Evolutionary conservation across 768 basidiomycete species (phyloP).

Genomic region (Obba rivulosa): DNA sequence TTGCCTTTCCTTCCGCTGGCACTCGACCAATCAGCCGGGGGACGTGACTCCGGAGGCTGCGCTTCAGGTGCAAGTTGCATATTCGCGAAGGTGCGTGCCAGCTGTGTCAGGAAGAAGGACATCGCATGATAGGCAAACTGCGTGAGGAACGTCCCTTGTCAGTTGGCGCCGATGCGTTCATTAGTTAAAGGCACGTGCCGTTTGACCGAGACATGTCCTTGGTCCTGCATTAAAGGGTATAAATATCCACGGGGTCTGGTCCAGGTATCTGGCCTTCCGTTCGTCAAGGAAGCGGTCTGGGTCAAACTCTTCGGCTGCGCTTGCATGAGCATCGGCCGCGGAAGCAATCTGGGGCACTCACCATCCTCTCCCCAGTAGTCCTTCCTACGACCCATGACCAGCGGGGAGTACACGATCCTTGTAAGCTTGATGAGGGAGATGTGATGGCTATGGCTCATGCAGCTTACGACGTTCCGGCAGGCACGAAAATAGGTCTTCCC

Average conservation of each 20-base stretch:
- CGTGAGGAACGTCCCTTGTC: not conserved
- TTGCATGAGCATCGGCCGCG: constrained; percentile 24
- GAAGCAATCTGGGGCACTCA: constrained; percentile 5
- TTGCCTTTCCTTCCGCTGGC: constrained; percentile 29
- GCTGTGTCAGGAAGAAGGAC: constrained; percentile 56
- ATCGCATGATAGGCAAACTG: constrained; percentile 64
- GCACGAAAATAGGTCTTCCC: constrained; percentile 2
- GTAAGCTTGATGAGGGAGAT: not conserved
- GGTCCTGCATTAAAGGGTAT: constrained; percentile 21
- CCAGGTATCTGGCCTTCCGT: constrained; percentile 48
- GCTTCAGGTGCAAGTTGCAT: constrained; percentile 42
- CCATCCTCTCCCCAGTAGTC: constrained; percentile 58
- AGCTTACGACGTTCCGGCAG: constrained; percentile 7
- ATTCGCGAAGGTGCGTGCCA: constrained; percentile 48
- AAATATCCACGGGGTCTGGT: constrained; percentile 51
- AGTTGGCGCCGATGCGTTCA: not conserved
- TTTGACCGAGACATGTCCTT: constrained; percentile 16
- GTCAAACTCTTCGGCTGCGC: constrained; percentile 47
- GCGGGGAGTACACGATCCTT: not conserved
- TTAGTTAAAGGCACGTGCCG: not conserved
- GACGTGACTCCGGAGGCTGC: constrained; percentile 28
- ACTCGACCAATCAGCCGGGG: constrained; percentile 42
- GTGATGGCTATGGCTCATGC: not conserved
- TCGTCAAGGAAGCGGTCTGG: constrained; percentile 66
- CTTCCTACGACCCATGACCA: constrained; percentile 30